These are phyloP conservation scores for Phialemoniopsis sp. DNA, from an alignment of 2,329 filamentous ascomycete species.

Conservation along the genomic window DNA sequence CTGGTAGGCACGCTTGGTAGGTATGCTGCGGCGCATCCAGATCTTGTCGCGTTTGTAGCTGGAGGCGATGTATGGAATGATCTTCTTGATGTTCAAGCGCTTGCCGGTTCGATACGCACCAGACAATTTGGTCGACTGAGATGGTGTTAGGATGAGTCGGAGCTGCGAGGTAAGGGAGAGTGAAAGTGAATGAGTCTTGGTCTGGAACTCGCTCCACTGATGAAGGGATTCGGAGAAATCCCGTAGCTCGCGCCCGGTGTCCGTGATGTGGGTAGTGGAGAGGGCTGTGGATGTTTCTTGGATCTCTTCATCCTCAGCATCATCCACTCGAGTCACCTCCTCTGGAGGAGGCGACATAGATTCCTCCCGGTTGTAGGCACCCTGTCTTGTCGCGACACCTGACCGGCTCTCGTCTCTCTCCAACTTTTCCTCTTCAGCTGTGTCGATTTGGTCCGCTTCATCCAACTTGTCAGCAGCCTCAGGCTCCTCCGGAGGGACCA, in stretches of 20 bases:
- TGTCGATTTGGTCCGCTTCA: conserved; percentile 30
- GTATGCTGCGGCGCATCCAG: conserved; percentile 93
- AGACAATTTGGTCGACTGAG: conserved; percentile 90
- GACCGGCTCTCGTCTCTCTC: conserved; percentile 51
- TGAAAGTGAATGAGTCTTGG: conserved; percentile 78
- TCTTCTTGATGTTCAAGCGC: conserved; percentile 97
- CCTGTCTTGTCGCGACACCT: conserved; percentile 56
- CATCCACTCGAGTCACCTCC: conserved; percentile 31
- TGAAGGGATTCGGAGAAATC: conserved; percentile 56
- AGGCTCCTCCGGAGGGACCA: conserved; percentile 49
- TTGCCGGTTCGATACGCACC: conserved; percentile 97
- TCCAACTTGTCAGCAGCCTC: conserved; percentile 42
- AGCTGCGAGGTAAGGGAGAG: conserved; percentile 90
- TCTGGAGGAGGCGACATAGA: conserved; percentile 29
- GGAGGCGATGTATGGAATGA: conserved; percentile 98
- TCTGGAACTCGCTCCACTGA: conserved; percentile 83
- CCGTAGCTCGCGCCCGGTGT: conserved; percentile 26
- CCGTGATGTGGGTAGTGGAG: conserved; percentile 66
- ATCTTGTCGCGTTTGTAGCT: conserved; percentile 99
- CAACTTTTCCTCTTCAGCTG: conserved; percentile 34
- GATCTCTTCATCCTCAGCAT: conserved; percentile 42
- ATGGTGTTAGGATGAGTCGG: conserved; percentile 90
- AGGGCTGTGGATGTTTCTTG: conserved; percentile 59
- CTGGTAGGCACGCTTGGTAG: conserved; percentile 92
- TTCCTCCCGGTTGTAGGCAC: conserved; percentile 51